Evolutionary conservation across 2,329 filamentous ascomycete genomes (phyloP).

Genomic region (Xylaria polymorpha): DNA sequence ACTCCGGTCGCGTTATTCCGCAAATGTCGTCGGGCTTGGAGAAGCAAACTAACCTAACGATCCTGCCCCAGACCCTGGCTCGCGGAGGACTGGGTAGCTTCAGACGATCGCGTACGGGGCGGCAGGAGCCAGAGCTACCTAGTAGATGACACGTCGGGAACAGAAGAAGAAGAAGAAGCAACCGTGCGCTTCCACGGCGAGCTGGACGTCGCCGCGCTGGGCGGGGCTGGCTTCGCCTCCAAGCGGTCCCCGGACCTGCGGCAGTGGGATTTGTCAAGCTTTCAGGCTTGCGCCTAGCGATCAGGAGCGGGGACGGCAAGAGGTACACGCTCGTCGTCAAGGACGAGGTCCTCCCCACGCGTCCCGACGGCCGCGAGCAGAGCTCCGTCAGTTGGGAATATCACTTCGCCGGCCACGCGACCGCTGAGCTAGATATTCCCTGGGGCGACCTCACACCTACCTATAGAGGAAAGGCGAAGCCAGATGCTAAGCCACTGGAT

Average conservation of each 20-base stretch:
- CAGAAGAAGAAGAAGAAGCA: conserved; percentile 13
- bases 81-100: conserved; percentile 71
- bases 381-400: conserved; percentile 80
- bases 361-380: conserved; percentile 75
- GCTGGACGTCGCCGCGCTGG: conserved; percentile 79
- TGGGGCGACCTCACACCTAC: conserved; percentile 77
- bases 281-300: conserved; percentile 67
- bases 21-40: background rate
- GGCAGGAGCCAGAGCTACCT: conserved; percentile 71
- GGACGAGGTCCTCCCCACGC: conserved; percentile 69
- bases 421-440: conserved; percentile 65
- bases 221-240: conserved; percentile 84
- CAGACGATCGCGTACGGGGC: conserved; percentile 82
- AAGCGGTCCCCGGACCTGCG: conserved; percentile 73
- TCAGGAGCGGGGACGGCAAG: conserved; percentile 69
- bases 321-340: conserved; percentile 81
- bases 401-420: conserved; percentile 64
- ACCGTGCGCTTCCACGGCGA: conserved; percentile 73
- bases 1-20: background rate
- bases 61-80: conserved; percentile 67
- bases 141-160: conserved; percentile 52
- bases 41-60: conserved; percentile 23
- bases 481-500: conserved; percentile 70
- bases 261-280: conserved; percentile 71
- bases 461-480: conserved; percentile 75